These are phyloP conservation scores for Dichotomopilus funicola DNA, from an alignment of 2,329 filamentous ascomycete species.

Conservation along the genomic window DNA sequence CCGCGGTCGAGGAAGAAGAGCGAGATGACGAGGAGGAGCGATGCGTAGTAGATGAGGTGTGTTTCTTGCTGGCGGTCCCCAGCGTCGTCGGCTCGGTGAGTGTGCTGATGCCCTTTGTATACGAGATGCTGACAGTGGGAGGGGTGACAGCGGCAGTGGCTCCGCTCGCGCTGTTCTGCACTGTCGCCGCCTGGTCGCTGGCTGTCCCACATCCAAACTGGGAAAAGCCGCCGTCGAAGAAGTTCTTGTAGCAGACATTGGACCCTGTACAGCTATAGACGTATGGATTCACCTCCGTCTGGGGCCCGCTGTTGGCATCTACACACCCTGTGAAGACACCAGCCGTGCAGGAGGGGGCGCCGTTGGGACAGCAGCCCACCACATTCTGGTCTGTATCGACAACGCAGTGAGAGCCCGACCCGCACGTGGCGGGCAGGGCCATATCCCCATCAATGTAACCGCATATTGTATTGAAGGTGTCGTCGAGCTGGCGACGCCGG, in stretches of 20 bases:
- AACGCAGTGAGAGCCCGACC: slow-evolving; percentile 52
- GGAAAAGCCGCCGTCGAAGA: slow-evolving; percentile 48
- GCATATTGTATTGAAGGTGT: slow-evolving; percentile 45
- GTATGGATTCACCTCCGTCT: slow-evolving; percentile 49
- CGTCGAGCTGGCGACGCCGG: slow-evolving; percentile 33
- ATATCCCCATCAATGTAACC: slow-evolving; percentile 50
- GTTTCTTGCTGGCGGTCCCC: slow-evolving; percentile 22
- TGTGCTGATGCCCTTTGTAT: slow-evolving; percentile 35
- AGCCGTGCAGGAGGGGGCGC: slow-evolving; percentile 40
- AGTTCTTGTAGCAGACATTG: slow-evolving; percentile 49
- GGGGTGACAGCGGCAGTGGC: slow-evolving; percentile 32
- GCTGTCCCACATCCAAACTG: slow-evolving; percentile 52
- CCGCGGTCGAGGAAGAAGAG: slow-evolving; percentile 3
- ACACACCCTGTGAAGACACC: slow-evolving; percentile 54
- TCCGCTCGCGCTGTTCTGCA: slow-evolving; percentile 42
- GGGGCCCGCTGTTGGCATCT: slow-evolving; percentile 43
- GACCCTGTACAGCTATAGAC: slow-evolving; percentile 48
- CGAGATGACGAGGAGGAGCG: slow-evolving; percentile 14
- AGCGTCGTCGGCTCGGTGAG: slow-evolving; percentile 39
- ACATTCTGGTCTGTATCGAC: slow-evolving; percentile 42
- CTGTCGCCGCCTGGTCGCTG: slow-evolving; percentile 42
- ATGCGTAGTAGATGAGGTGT: background rate
- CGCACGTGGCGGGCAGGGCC: slow-evolving; percentile 49
- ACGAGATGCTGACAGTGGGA: slow-evolving; percentile 34
- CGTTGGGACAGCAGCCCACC: slow-evolving; percentile 53